Conservation (phyloP, 257 asterid species). For the Striga asiatica region DNA sequence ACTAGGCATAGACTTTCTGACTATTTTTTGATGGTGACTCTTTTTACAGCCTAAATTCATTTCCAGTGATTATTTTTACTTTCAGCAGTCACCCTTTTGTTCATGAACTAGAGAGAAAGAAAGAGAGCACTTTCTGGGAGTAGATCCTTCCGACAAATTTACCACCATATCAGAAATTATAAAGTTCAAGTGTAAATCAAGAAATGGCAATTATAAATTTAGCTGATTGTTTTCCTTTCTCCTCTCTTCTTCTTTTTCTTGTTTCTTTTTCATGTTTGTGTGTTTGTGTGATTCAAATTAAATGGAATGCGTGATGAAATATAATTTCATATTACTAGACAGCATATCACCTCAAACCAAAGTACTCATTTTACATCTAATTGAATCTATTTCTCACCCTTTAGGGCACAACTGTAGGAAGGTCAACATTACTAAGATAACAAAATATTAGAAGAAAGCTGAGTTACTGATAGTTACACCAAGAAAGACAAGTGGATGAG, state of each 20-base stretch:
- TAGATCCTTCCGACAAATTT: neutral
- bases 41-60: no score
- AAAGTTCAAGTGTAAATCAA: neutral
- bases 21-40: no score
- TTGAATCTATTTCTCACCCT: constrained; percentile 2
- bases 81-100: no score
- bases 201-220: neutral
- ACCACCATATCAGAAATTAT: neutral
- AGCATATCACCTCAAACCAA: neutral
- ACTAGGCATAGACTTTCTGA: no score
- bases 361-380: neutral
- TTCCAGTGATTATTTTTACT: no score
- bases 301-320: neutral
- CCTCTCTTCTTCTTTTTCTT: neutral
- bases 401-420: neutral
- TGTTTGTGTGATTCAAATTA: neutral
- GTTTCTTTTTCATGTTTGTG: neutral
- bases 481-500: constrained; percentile 9
- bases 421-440: neutral
- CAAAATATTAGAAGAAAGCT: neutral
- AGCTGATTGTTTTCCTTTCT: neutral
- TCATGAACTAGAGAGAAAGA: no score
- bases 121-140: neutral
- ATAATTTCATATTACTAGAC: neutral
- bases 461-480: constrained; percentile 9